These are phyloP conservation scores for Eucalyptus regnans DNA, from an alignment of 345 rosid species.

Conservation along the genomic window DNA sequence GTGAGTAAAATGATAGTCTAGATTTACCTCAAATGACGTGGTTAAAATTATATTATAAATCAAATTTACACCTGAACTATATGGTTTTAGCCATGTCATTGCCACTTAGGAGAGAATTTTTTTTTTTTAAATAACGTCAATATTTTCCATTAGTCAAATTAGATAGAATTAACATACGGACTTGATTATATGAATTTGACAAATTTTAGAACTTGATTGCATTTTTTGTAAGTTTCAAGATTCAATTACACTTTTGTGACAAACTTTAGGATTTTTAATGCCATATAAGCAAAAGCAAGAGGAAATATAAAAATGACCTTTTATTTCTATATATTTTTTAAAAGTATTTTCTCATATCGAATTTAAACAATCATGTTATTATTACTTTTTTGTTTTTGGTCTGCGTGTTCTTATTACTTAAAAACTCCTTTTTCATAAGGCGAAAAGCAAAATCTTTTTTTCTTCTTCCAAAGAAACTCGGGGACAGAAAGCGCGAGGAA, in stretches of 20 bases:
- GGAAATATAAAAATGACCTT: not conserved
- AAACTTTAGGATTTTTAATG: no score
- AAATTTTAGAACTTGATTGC: rapidly evolving
- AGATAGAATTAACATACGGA: no score
- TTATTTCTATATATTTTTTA: not conserved
- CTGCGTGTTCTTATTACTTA: not conserved
- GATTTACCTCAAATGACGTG: no score
- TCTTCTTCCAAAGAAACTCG: not conserved
- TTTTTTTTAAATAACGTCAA: no score
- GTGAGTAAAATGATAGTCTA: rapidly evolving
- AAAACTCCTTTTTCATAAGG: not conserved
- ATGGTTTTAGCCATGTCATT: no score
- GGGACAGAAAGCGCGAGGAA: not conserved
- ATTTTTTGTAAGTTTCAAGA: rapidly evolving
- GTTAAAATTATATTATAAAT: no score
- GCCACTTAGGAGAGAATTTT: no score
- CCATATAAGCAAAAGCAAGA: not conserved
- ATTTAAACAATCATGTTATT: not conserved
- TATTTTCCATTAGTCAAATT: no score
- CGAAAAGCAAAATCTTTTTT: not conserved
- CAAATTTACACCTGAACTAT: no score
- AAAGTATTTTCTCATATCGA: not conserved
- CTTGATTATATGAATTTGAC: no score
- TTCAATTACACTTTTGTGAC: no score
- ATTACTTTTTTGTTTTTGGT: not conserved